A percentile compares a stretch with the other conserved stretches of the same genome.
These are phyloP conservation scores for Fusarium luffae DNA, from an alignment of 2,329 filamentous ascomycete species.

Conservation along the genomic window DNA sequence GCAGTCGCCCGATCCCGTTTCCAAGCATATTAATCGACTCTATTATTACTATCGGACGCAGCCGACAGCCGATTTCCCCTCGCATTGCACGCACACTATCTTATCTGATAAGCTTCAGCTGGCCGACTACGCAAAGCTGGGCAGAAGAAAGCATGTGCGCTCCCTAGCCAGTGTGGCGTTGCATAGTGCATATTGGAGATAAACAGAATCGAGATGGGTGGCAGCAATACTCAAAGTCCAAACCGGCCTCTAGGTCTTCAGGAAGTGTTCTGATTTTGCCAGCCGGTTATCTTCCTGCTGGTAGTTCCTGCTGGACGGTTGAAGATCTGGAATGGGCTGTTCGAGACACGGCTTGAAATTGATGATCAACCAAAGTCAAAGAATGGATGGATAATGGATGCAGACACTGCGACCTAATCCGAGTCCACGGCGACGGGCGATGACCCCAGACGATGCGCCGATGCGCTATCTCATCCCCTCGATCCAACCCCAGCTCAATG, in stretches of 20 bases:
- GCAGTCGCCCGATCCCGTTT: conserved; percentile 36
- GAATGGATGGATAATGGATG: neutral
- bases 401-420: neutral
- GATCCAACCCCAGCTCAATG: conserved; percentile 21
- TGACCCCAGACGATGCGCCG: conserved; percentile 21
- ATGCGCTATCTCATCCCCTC: conserved; percentile 31
- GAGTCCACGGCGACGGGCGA: conserved; percentile 8
- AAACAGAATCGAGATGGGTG: conserved; percentile 36
- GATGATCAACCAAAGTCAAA: neutral
- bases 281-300: neutral
- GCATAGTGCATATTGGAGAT: conserved; percentile 27
- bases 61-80: conserved; percentile 36
- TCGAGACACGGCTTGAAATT: neutral
- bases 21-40: neutral
- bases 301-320: conserved; percentile 4
- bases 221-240: neutral
- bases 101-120: conserved; percentile 35
- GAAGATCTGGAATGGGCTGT: neutral
- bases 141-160: conserved; percentile 6
- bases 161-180: conserved; percentile 17
- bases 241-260: conserved; percentile 3
- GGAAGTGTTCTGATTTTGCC: neutral
- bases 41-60: conserved; percentile 27
- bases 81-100: conserved; percentile 3
- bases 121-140: conserved; percentile 18